Evolutionary conservation across 495 filamentous ascomycete species (phyloP), one percentile per base, ranked within the genome.

Genomic region (Annulohypoxylon bovei): DNA sequence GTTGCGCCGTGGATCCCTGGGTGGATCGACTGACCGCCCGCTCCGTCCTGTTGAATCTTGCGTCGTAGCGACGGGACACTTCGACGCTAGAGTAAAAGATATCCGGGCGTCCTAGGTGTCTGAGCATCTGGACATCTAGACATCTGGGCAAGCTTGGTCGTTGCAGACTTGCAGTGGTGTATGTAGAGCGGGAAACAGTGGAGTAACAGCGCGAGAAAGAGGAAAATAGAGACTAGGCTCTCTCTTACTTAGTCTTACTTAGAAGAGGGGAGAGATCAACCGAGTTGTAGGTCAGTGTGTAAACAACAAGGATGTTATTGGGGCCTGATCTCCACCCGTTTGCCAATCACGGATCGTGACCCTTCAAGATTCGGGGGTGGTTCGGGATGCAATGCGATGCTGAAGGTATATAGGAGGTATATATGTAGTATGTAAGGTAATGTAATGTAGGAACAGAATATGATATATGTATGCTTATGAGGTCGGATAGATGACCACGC

Each of bases 381-480:
- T 68, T 68, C 70, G 70, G 70, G 65, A 68, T 72, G 70, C 70
- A 68, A 72, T 72, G 70, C 65, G 65, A 68, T 68, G 70, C 35
- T 65, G 14, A 57, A 14, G 47, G 35, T 8, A 25, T 27, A 28
- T 33, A 42, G 35, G 60, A 44, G 20, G 42, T 50, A 65, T 16
- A 39, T n/a, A 35, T 33, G 27, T 18, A 32, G 25, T 18, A 70
- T 23, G 47, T 47, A 60, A 67, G 40, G 65, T 50, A 68, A 56
- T 42, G 16, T 50, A 57, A 57, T 44, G 32, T 67, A 53, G 28
- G 28, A 53, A 53, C 27, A 28, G 18, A 50, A 53, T 33, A 28
- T 16, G 22, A 49, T 25, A 30, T 37, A 39, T 39, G 25, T 39
- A 23, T 56, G 23, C n/a, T 32, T 30, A 23, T 6, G 18, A 23